Percentiles rank a stretch among this genome's conserved stretches.
Evolutionary conservation across 768 basidiomycete species (phyloP).

Genomic region (Boletales sp.): DNA sequence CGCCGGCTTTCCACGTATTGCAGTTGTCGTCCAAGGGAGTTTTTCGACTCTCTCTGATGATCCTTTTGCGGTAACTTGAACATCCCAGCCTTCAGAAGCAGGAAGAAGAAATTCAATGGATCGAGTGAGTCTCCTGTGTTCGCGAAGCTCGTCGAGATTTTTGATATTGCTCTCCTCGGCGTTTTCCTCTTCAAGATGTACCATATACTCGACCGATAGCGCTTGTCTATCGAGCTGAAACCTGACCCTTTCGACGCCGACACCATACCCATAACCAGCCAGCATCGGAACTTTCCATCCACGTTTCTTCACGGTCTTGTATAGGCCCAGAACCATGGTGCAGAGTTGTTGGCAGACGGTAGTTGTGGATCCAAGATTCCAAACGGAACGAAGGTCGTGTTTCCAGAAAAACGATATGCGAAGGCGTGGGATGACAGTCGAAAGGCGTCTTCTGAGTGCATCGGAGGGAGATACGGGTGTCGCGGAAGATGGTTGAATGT

Average conservation of each 20-base stretch:
- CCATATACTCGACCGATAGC: constrained; percentile 76
- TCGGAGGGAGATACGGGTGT: constrained; percentile 33
- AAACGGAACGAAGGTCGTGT: constrained; percentile 84
- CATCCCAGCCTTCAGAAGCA: constrained; percentile 78
- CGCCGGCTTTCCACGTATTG: constrained; percentile 42
- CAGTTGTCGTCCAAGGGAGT: constrained; percentile 70
- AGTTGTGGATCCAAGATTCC: constrained; percentile 70
- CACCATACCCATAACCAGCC: constrained; percentile 74
- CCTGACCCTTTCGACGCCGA: constrained; percentile 72
- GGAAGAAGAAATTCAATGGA: constrained; percentile 82
- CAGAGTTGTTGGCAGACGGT: constrained; percentile 76
- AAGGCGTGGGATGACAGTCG: constrained; percentile 38
- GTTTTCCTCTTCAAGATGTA: constrained; percentile 62
- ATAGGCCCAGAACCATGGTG: constrained; percentile 77
- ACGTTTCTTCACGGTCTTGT: constrained; percentile 77
- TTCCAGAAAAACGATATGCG: constrained; percentile 94
- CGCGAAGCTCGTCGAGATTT: constrained; percentile 66
- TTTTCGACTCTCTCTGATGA: constrained; percentile 68
- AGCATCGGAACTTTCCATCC: constrained; percentile 73
- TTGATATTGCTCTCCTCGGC: constrained; percentile 27
- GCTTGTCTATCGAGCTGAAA: constrained; percentile 85
- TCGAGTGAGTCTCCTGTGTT: constrained; percentile 66
- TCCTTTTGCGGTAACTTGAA: constrained; percentile 72
- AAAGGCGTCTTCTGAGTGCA: constrained; percentile 28
- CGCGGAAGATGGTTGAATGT: constrained; percentile 40